These are phyloP conservation scores for Coprinellus micaceus DNA, from an alignment of 768 basidiomycete species.

Conservation along the genomic window DNA sequence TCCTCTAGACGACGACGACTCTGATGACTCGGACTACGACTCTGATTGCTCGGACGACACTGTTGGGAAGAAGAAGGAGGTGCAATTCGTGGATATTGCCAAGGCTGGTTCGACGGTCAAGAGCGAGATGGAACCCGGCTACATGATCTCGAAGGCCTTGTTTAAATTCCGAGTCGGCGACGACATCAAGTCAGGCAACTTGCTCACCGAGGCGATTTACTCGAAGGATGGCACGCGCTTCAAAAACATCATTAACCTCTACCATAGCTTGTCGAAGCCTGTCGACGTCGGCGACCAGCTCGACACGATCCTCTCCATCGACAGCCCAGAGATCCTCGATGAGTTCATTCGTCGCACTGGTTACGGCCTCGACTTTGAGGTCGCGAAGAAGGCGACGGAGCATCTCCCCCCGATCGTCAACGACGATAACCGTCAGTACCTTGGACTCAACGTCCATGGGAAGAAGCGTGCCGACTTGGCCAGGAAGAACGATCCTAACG, in stretches of 20 bases:
- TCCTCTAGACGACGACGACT: conserved; percentile 36
- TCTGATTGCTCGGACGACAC: conserved; percentile 41
- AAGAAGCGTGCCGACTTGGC: conserved; percentile 57
- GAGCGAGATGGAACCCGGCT: conserved; percentile 33
- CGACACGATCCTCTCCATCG: conserved; percentile 30
- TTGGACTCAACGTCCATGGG: conserved; percentile 61
- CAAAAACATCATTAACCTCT: conserved; percentile 43
- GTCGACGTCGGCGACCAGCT: conserved; percentile 24
- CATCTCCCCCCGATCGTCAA: conserved; percentile 25
- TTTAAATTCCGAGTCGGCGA: neutral
- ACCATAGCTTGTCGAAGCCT: conserved; percentile 30
- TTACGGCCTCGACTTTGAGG: conserved; percentile 31
- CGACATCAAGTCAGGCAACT: conserved; percentile 10
- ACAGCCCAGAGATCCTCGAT: conserved; percentile 50
- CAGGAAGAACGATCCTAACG: conserved; percentile 46
- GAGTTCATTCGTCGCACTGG: conserved; percentile 56
- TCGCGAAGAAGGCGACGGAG: conserved; percentile 18
- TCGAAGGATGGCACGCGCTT: conserved; percentile 51
- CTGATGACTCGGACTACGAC: conserved; percentile 34
- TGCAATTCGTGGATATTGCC: conserved; percentile 53
- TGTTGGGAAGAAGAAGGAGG: conserved; percentile 27
- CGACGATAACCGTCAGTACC: conserved; percentile 44
- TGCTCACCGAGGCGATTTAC: conserved; percentile 34
- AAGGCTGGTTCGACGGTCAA: conserved; percentile 43
- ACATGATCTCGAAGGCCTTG: conserved; percentile 28